Percentiles rank a stretch among this genome's conserved stretches.
phyloP scores from a whole-genome alignment of 345 rosid species.

The Mangifera indica region DNA sequence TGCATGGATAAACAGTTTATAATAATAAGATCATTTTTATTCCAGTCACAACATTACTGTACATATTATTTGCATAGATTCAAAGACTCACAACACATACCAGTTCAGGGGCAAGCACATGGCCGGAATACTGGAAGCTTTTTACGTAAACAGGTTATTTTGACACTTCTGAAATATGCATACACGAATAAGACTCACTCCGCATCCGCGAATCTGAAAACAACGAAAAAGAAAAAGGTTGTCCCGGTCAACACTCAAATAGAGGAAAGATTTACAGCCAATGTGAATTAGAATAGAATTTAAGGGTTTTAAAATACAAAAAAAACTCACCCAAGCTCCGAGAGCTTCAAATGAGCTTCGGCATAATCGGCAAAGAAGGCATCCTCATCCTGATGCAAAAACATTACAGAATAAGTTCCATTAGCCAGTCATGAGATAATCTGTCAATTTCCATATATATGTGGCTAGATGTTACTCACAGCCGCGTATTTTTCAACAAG shows the following conservation, averaged over 20 bases:
- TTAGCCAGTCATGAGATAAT: not conserved
- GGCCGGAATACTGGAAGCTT: no score
- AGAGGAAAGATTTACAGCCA: not conserved
- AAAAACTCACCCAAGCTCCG: conserved; percentile 67
- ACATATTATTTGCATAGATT: not conserved
- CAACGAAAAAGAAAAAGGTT: not conserved
- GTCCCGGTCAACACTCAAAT: not conserved
- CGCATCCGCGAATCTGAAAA: conserved; percentile 37
- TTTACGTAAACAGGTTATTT: no score
- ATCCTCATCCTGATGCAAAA: conserved; percentile 60
- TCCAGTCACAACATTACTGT: not conserved
- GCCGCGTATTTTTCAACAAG: conserved; percentile 75
- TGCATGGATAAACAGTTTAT: not conserved
- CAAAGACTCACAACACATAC: not conserved
- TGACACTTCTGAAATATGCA: no score
- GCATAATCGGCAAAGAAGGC: conserved; percentile 71
- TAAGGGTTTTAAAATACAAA: not conserved
- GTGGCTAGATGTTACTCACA: conserved; percentile 32
- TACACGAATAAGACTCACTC: conserved; percentile 9
- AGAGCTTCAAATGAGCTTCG: conserved; percentile 75
- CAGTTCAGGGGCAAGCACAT: not conserved
- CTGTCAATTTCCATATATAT: not conserved
- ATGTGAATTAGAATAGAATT: not conserved
- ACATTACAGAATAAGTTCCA: not conserved
- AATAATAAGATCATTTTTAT: not conserved